These are phyloP conservation scores for Trichoderma sp. DNA, from an alignment of 2,329 filamentous ascomycete genomes.

Conservation along the genomic window DNA sequence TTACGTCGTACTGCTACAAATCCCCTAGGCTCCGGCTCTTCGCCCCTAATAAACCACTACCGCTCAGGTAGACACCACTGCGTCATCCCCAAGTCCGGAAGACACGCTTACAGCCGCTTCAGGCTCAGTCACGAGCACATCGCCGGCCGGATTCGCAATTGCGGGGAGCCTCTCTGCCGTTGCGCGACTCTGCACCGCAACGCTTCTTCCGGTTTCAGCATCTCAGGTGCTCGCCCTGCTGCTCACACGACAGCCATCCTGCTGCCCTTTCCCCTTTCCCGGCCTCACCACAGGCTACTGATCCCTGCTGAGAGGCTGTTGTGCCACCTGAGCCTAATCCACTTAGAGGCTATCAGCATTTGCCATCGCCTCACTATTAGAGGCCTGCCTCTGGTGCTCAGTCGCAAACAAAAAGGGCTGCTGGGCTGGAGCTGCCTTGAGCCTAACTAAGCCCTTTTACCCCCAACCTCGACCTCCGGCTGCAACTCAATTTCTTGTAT, in stretches of 20 bases:
- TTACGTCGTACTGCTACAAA: not conserved
- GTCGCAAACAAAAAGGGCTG: conserved; percentile 6
- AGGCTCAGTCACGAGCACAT: conserved; percentile 14
- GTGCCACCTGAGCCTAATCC: not conserved
- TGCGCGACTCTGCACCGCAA: not conserved
- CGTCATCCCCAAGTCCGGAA: conserved; percentile 8
- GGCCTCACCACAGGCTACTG: not conserved
- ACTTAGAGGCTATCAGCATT: not conserved
- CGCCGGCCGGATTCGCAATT: not conserved
- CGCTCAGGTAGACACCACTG: conserved; percentile 8
- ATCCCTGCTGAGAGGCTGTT: conserved; percentile 2
- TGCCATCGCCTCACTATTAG: not conserved
- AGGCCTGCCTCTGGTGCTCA: not conserved
- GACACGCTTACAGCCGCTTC: not conserved
- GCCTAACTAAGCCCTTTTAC: not conserved
- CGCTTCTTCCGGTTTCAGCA: conserved; percentile 16
- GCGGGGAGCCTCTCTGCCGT: conserved; percentile 10
- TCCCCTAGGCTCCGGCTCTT: not conserved
- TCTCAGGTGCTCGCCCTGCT: conserved; percentile 15
- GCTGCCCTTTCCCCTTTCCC: not conserved
- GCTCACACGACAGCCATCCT: conserved; percentile 18
- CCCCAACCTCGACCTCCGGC: not conserved
- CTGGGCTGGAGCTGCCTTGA: not conserved
- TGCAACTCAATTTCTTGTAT: not conserved
- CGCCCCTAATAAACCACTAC: not conserved